Conservation (phyloP, 2,329 filamentous ascomycete species). For the Juglanconis sp. region DNA sequence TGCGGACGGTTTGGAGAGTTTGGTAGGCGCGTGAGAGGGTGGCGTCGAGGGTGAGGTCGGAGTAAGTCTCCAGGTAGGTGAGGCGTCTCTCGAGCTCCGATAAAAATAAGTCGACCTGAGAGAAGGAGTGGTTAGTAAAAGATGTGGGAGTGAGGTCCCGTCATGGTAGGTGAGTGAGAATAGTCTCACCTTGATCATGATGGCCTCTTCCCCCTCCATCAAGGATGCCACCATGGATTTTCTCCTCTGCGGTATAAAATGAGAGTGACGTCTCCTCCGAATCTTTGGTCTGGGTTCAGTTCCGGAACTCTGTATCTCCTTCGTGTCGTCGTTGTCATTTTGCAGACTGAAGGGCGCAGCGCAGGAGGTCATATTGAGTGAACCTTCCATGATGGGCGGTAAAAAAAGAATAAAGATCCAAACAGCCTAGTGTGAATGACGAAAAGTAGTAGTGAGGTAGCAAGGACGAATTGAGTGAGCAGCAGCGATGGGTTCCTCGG, state of each 20-base stretch:
- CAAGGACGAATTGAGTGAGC: not conserved
- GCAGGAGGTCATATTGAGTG: conserved; percentile 14
- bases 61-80: conserved; percentile 84
- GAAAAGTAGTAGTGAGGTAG: not conserved
- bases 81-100: conserved; percentile 82
- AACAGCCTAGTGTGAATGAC: not conserved
- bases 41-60: conserved; percentile 77
- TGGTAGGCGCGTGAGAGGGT: conserved; percentile 81
- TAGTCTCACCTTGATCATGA: conserved; percentile 52
- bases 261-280: conserved; percentile 53
- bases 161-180: not conserved
- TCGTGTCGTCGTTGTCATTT: conserved; percentile 31
- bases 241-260: conserved; percentile 50
- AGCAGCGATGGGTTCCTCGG: not conserved
- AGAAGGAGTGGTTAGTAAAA: not conserved
- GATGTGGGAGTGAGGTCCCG: conserved; percentile 5
- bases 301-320: conserved; percentile 4
- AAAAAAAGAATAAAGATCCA: not conserved
- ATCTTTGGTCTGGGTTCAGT: conserved; percentile 31
- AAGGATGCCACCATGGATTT: conserved; percentile 58
- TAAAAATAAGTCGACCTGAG: conserved; percentile 73
- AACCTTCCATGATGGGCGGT: conserved; percentile 3
- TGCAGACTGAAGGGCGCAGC: not conserved
- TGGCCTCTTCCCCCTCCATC: conserved; percentile 60
- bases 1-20: conserved; percentile 81